phyloP scores from a whole-genome alignment of 805 yeast species.

The Candida berthetii region DNA sequence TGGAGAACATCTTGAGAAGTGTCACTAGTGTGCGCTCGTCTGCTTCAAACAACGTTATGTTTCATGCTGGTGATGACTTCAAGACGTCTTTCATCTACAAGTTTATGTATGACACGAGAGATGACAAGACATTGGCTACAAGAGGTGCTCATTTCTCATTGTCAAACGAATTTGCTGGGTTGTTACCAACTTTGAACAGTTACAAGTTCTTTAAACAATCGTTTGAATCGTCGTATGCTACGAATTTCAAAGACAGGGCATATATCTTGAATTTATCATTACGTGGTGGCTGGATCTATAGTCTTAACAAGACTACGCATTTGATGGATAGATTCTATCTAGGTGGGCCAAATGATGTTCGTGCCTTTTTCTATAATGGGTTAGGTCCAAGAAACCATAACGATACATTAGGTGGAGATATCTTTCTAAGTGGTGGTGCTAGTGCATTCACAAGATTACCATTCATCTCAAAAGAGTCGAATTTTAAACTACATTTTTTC shows the following conservation, averaged over 20 bases:
- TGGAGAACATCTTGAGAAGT: slow-evolving; percentile 39
- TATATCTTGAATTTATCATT: slow-evolving; percentile 43
- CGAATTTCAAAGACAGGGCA: slow-evolving; percentile 21
- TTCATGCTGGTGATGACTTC: slow-evolving; percentile 53
- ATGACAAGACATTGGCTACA: slow-evolving; percentile 34
- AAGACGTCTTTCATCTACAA: slow-evolving; percentile 48
- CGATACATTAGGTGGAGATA: slow-evolving; percentile 65
- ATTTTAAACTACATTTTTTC: slow-evolving; percentile 58
- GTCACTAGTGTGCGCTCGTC: slow-evolving; percentile 32
- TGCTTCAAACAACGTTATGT: slow-evolving; percentile 51
- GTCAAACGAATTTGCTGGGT: slow-evolving; percentile 38
- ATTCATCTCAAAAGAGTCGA: slow-evolving; percentile 35
- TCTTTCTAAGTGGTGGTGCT: slow-evolving; percentile 48
- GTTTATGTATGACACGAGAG: slow-evolving; percentile 34
- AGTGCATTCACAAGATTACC: slow-evolving; percentile 62
- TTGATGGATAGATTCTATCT: slow-evolving; percentile 75
- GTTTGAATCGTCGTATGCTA: slow-evolving; percentile 26
- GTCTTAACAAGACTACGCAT: slow-evolving; percentile 36
- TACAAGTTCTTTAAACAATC: slow-evolving; percentile 28
- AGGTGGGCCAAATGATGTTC: slow-evolving; percentile 72
- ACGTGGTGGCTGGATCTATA: slow-evolving; percentile 50
- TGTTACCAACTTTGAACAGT: slow-evolving; percentile 9
- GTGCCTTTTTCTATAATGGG: slow-evolving; percentile 64
- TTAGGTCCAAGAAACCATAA: slow-evolving; percentile 53
- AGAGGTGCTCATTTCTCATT: slow-evolving; percentile 33